These are phyloP conservation scores for Coelastrella sp. DNA, from an alignment of 139 green algal species.

Conservation along the genomic window DNA sequence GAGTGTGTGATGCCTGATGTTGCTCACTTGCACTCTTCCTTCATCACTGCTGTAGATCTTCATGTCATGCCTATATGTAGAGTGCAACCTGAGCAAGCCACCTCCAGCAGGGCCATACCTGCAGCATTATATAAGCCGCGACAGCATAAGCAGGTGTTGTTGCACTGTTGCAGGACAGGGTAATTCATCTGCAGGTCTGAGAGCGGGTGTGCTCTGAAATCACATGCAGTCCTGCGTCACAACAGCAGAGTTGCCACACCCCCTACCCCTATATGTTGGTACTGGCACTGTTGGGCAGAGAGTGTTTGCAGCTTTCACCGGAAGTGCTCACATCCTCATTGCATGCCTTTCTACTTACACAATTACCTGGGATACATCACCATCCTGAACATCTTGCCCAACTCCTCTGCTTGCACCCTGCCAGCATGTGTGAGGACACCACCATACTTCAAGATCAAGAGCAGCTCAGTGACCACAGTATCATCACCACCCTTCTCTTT, in stretches of 20 bases:
- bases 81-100: conserved; percentile 96
- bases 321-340: neutral
- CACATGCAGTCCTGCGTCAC: too few species aligned
- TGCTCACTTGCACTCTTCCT: conserved; percentile 89
- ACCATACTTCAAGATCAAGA: conserved; percentile 72
- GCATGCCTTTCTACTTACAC: neutral
- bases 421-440: conserved; percentile 86
- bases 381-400: conserved; percentile 93
- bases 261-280: too few species aligned
- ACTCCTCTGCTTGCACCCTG: conserved; percentile 87
- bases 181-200: too few species aligned
- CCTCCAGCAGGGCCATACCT: conserved; percentile 56
- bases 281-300: too few species aligned
- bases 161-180: too few species aligned
- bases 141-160: too few species aligned
- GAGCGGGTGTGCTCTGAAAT: too few species aligned
- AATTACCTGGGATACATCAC: conserved; percentile 94
- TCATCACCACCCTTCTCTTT: conserved; percentile 67
- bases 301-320: too few species aligned
- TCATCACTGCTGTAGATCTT: conserved; percentile 99
- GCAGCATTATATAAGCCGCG: too few species aligned
- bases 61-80: conserved; percentile 98
- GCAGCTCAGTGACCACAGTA: conserved; percentile 60
- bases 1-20: neutral
- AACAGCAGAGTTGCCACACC: too few species aligned